Evolutionary conservation across 2,329 filamentous ascomycete species (phyloP).

Genomic region (Cordyceps cateniannulata): DNA sequence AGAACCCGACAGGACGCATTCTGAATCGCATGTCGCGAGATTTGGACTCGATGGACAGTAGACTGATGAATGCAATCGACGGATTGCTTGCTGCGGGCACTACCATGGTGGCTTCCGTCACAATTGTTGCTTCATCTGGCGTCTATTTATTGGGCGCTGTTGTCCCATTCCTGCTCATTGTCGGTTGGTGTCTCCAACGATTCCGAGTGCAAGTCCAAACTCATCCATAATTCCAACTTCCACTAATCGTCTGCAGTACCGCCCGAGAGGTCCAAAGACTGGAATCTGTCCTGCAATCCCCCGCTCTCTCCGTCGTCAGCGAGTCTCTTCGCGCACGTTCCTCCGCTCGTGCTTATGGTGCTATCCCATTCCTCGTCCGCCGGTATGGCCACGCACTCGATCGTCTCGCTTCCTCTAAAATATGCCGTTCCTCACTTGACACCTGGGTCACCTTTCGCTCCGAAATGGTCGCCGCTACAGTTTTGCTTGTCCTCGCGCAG

Average conservation of each 20-base stretch:
- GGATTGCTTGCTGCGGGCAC: neutral
- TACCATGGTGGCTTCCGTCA: conserved; percentile 3
- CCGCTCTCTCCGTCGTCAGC: neutral
- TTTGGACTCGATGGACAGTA: conserved; percentile 5
- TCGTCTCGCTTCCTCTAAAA: neutral
- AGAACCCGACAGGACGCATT: conserved; percentile 2
- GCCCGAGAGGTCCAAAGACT: conserved; percentile 4
- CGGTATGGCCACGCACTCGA: conserved; percentile 1
- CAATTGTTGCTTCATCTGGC: conserved; percentile 2
- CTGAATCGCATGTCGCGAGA: conserved; percentile 8
- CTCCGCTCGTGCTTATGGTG: neutral
- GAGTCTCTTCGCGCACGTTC: neutral
- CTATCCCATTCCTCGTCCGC: neutral
- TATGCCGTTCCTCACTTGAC: conserved; percentile 2
- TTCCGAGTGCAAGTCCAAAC: neutral
- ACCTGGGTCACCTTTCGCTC: conserved; percentile 7
- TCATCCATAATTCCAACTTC: neutral
- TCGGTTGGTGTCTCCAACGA: neutral
- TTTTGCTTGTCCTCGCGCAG: neutral
- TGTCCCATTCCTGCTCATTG: neutral
- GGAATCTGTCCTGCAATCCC: conserved; percentile 4
- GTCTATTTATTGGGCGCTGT: neutral
- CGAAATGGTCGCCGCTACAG: neutral
- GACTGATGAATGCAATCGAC: conserved; percentile 7
- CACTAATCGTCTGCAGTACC: neutral